Base-by-base conservation (phyloP, 768 basidiomycete genomes). In the Pleurotus giganteus region DNA sequence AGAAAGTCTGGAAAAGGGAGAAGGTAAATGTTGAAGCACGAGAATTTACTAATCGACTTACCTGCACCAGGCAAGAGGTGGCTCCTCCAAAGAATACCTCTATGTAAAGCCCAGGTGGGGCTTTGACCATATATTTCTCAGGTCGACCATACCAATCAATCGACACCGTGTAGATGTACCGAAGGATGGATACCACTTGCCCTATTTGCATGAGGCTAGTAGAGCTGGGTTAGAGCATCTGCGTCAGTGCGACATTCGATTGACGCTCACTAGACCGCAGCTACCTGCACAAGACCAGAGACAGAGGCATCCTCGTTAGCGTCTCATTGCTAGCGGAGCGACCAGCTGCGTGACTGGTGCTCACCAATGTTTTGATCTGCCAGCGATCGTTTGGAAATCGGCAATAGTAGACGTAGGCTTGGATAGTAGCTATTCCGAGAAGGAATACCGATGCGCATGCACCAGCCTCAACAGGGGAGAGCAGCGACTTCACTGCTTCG, bases 41-140 rank as follows among this genome's bases (percentile, higher is more conserved):
- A n/a, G 5, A 21, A 19, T 13, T 46, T 46, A 3, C 36, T 24
- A 15, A 4, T 4, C 4, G 46, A 29, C 3, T 39, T 43, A 39
- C 66, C 56, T 72, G 69, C 6, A 67, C 65, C n/a, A 63, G 57
- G 11, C 66, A 51, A 4, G 69, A 70, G 11, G 71, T 68, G 2
- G 61, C 29, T 3, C 64, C 66, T 27, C 69, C 70, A 19, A 71
- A 55, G 5, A 69, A 54, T 1, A 63, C 59, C 13, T 60, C 61
- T 2, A 63, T 47, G 21, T 61, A 56, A 32, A 66, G 52, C 34
- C 63, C 58, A 39, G 29, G 21, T 17, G 56, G 54, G 55, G 66
- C 62, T 6, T 57, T 63, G 19, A 57, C 59, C 8, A 66, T 44
- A 24, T 45, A 45, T 9, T 60, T 59, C 43, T 67, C 57, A 4